These are phyloP conservation scores for Nitzschia sp. DNA, from an alignment of 108 stramenopile genomes.

Conservation along the genomic window DNA sequence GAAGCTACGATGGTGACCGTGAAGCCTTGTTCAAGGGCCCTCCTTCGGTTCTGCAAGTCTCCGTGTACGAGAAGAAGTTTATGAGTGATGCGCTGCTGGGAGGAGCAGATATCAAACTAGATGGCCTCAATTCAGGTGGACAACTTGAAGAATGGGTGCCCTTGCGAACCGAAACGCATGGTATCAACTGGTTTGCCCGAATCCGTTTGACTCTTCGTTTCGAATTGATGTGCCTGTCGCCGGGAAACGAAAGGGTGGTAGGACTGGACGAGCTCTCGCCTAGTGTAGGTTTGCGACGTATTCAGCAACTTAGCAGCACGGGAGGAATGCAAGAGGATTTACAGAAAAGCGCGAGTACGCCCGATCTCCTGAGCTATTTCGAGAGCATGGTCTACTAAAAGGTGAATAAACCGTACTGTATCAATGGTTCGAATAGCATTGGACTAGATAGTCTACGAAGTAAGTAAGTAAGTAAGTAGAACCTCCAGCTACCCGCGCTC, in stretches of 20 bases:
- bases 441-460: too few species aligned
- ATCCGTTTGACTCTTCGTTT: conserved; percentile 81
- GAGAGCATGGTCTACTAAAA: conserved; percentile 39
- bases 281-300: conserved; percentile 71
- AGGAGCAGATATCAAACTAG: conserved; percentile 75
- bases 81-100: conserved; percentile 80
- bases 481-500: too few species aligned
- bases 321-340: conserved; percentile 70
- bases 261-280: conserved; percentile 47
- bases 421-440: too few species aligned
- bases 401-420: too few species aligned
- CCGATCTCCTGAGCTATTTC: conserved; percentile 57
- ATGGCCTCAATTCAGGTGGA: conserved; percentile 71
- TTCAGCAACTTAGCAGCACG: conserved; percentile 59
- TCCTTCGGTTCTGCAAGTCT: conserved; percentile 75
- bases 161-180: conserved; percentile 65
- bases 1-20: conserved; percentile 67
- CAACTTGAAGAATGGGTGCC: conserved; percentile 92
- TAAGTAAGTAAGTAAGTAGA: too few species aligned
- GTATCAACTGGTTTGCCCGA: conserved; percentile 87
- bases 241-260: conserved; percentile 12
- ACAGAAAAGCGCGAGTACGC: conserved; percentile 40
- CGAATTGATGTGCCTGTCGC: conserved; percentile 80
- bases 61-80: conserved; percentile 90
- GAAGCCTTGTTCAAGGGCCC: conserved; percentile 87